phyloP scores from a whole-genome alignment of 441 rosid genomes.

The Erysimum pusillum region DNA sequence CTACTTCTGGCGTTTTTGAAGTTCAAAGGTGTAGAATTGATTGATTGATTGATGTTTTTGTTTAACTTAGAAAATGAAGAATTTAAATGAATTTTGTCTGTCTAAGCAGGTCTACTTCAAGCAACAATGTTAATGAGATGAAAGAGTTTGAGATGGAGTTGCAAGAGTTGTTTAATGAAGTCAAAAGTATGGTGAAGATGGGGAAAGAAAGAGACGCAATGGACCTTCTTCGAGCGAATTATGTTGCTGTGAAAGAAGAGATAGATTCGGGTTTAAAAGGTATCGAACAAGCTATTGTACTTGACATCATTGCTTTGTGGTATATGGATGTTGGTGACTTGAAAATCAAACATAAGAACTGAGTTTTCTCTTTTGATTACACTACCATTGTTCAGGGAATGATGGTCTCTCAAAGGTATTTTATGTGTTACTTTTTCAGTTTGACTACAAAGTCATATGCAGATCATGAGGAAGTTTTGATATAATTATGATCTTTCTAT shows the following conservation, averaged over 20 bases:
- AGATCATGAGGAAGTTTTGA: constrained; percentile 6
- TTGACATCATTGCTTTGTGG: constrained; percentile 81
- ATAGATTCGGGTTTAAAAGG: constrained; percentile 66
- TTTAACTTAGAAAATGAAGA: constrained; percentile 2
- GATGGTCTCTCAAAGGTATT: constrained; percentile 90
- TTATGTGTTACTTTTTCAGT: neutral
- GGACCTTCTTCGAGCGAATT: constrained; percentile 84
- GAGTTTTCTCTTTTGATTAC: too few relatives aligned
- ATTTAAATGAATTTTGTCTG: constrained; percentile 15
- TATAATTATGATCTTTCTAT: constrained; percentile 23
- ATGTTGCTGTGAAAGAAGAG: constrained; percentile 73
- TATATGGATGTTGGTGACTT: constrained; percentile 77
- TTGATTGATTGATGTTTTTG: constrained; percentile 47
- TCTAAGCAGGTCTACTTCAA: constrained; percentile 37
- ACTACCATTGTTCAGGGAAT: constrained; percentile 68
- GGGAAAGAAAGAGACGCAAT: constrained; percentile 73
- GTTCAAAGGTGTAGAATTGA: constrained; percentile 45
- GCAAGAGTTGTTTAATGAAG: constrained; percentile 76
- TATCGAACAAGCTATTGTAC: constrained; percentile 79
- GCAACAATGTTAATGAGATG: constrained; percentile 48
- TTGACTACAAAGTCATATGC: neutral
- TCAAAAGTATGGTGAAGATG: constrained; percentile 63
- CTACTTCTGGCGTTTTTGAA: constrained; percentile 49
- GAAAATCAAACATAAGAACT: constrained; percentile 27
- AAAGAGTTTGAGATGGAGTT: constrained; percentile 69